phyloP scores from a whole-genome alignment of 192 early-diverging fungal species.

The Entomortierella lignicola region DNA sequence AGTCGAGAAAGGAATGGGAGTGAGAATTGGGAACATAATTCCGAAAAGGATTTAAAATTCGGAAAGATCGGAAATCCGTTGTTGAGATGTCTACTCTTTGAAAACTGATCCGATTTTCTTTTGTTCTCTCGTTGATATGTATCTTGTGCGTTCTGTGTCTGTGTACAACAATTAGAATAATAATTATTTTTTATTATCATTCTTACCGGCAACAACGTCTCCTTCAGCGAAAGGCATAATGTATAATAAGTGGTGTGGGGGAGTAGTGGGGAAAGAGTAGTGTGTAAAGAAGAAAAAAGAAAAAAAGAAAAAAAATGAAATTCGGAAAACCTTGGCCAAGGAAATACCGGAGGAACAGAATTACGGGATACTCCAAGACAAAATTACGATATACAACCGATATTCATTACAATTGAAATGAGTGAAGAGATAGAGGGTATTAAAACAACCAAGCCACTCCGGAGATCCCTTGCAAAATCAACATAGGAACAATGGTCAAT shows the following conservation, averaged over 20 bases:
- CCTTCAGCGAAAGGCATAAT: constrained; percentile 40
- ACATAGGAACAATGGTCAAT: too few relatives aligned
- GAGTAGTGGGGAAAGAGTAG: not conserved
- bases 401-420: too few relatives aligned
- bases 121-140: not conserved
- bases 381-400: too few relatives aligned
- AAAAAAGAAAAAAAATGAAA: constrained; percentile 6
- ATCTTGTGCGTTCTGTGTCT: too few relatives aligned
- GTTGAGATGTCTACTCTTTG: not conserved
- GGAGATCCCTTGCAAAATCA: constrained; percentile 4
- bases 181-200: too few relatives aligned
- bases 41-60: not conserved
- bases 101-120: not conserved
- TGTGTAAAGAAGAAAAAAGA: not conserved
- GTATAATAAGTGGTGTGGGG: constrained; percentile 7
- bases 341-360: constrained; percentile 1
- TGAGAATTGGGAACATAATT: not conserved
- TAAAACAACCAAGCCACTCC: constrained; percentile 19
- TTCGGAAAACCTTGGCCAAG: not conserved
- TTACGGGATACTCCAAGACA: too few relatives aligned
- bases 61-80: not conserved
- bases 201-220: constrained; percentile 44
- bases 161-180: too few relatives aligned
- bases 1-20: constrained; percentile 9
- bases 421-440: too few relatives aligned